Evolutionary conservation across 768 basidiomycete species (phyloP).

Genomic region (Holtermannia corniformis): DNA sequence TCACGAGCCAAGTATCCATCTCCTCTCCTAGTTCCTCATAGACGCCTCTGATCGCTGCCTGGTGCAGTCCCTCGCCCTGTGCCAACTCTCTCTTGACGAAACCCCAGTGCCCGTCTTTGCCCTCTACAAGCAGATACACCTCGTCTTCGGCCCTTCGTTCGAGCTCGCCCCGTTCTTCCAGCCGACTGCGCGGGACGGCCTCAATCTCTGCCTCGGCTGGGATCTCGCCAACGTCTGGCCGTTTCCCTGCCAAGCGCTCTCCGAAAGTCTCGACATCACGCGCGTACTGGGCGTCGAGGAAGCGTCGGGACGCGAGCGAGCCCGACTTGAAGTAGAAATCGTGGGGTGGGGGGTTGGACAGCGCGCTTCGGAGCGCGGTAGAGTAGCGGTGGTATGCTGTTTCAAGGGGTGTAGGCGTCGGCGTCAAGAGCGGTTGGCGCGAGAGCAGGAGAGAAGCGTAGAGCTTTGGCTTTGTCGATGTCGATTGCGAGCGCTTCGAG

Average conservation of each 20-base stretch:
- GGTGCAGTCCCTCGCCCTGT: conserved; percentile 63
- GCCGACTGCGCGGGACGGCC: conserved; percentile 16
- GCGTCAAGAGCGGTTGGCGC: conserved; percentile 41
- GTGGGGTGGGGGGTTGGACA: conserved; percentile 77
- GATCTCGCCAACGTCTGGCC: conserved; percentile 38
- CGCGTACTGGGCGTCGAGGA: conserved; percentile 62
- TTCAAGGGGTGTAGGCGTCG: conserved; percentile 58
- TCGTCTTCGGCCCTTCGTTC: conserved; percentile 77
- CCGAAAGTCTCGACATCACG: conserved; percentile 71
- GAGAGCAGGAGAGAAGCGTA: conserved; percentile 41
- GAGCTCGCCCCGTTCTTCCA: conserved; percentile 49
- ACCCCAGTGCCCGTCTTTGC: conserved; percentile 56
- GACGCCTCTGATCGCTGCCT: conserved; percentile 69
- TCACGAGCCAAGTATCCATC: conserved; percentile 94
- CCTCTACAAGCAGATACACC: conserved; percentile 71
- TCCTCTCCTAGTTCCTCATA: conserved; percentile 61
- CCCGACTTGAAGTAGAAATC: conserved; percentile 94
- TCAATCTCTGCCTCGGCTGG: conserved; percentile 29
- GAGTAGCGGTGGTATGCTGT: conserved; percentile 75
- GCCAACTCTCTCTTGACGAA: conserved; percentile 64
- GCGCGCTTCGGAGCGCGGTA: conserved; percentile 66
- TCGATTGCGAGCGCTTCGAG: conserved; percentile 6
- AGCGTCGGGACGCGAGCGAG: conserved; percentile 70
- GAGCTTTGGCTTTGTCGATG: conserved; percentile 3
- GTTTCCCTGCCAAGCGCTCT: conserved; percentile 47